Percentiles rank a stretch among this genome's conserved stretches.
These are phyloP conservation scores for Ampelomyces quisqualis DNA, from an alignment of 2,329 filamentous ascomycete genomes.

Conservation along the genomic window DNA sequence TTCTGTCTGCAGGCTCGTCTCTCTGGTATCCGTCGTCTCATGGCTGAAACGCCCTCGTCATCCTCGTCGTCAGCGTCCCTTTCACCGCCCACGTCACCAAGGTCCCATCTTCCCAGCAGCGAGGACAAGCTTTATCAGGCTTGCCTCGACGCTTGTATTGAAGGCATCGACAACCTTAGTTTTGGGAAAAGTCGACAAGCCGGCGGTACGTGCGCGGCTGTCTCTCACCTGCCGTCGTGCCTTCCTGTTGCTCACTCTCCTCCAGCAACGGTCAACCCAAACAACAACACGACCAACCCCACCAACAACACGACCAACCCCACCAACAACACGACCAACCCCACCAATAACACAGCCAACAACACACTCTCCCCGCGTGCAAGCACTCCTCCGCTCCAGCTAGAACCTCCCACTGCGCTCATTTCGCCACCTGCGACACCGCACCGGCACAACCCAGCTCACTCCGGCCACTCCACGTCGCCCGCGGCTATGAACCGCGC, in stretches of 20 bases:
- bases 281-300: conserved; percentile 4
- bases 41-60: conserved; percentile 9
- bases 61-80: too few species aligned
- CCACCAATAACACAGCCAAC: neutral
- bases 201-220: conserved; percentile 5
- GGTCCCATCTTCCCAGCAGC: conserved; percentile 7
- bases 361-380: neutral
- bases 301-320: neutral
- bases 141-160: conserved; percentile 19
- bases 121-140: conserved; percentile 16
- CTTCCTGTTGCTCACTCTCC: conserved; percentile 2
- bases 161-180: conserved; percentile 17
- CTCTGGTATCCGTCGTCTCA: conserved; percentile 1
- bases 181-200: conserved; percentile 6
- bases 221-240: conserved; percentile 1
- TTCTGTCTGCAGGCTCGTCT: neutral
- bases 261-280: conserved; percentile 4
- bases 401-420: neutral
- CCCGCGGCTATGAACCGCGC: conserved; percentile 17
- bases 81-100: too few species aligned
- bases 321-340: neutral
- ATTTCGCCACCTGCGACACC: conserved; percentile 13
- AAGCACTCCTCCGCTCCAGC: neutral
- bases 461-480: neutral
- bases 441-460: conserved; percentile 3